A percentile compares a stretch with the other conserved stretches of the same genome.
These are phyloP conservation scores for Leptographium galeiforme DNA, from an alignment of 2,329 filamentous ascomycete genomes.

Conservation along the genomic window DNA sequence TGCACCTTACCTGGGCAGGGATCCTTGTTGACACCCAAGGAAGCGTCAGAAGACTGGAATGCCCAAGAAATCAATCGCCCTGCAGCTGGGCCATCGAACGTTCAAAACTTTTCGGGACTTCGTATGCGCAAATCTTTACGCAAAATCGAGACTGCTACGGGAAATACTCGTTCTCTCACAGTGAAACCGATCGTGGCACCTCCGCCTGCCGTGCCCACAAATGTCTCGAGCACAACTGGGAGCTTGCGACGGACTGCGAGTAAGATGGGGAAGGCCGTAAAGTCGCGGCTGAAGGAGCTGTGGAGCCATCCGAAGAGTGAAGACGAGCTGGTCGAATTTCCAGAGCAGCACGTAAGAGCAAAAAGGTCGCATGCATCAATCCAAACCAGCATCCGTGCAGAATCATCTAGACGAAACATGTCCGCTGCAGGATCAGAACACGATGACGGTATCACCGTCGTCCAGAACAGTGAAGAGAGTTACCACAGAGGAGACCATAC, in stretches of 20 bases:
- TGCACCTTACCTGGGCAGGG: background rate
- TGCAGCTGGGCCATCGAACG: background rate
- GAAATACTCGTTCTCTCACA: background rate
- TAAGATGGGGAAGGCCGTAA: slow-evolving; percentile 8
- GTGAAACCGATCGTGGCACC: background rate
- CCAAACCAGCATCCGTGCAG: background rate
- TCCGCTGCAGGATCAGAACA: slow-evolving; percentile 1
- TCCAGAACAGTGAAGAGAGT: background rate
- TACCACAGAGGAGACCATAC: background rate
- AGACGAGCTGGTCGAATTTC: background rate
- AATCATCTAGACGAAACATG: slow-evolving; percentile 1
- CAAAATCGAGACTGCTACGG: background rate
- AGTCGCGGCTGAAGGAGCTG: slow-evolving; percentile 5
- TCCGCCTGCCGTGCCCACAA: background rate
- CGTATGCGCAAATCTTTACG: slow-evolving; percentile 31
- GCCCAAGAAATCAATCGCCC: slow-evolving; percentile 2
- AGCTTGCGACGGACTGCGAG: slow-evolving; percentile 10
- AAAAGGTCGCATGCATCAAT: slow-evolving; percentile 17
- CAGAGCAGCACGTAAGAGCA: slow-evolving; percentile 39
- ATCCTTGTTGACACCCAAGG: background rate
- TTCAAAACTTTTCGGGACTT: background rate
- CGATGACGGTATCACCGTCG: slow-evolving; percentile 1
- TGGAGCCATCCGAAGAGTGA: slow-evolving; percentile 9
- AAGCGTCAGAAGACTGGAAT: background rate
- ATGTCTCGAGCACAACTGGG: background rate